These are phyloP conservation scores for Linderina pennispora DNA, from an alignment of 192 early-diverging fungal genomes.

Conservation along the genomic window DNA sequence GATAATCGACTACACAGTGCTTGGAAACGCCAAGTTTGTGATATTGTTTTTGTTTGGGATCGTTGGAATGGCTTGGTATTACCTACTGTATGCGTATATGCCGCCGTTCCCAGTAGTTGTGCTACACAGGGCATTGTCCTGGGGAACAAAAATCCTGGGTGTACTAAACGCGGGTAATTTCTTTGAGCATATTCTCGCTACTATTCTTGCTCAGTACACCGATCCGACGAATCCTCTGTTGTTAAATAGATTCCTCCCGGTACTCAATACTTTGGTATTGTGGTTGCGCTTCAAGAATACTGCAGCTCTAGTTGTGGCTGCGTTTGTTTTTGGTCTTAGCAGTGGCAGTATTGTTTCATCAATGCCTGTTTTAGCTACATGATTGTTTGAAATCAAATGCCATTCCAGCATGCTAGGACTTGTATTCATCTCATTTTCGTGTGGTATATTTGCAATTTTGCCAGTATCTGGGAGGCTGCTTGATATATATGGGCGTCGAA, in stretches of 20 bases:
- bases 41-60: constrained; percentile 15
- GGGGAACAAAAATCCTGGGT: constrained; percentile 28
- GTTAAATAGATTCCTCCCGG: background rate
- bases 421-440: constrained; percentile 11
- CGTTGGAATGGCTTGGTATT: constrained; percentile 13
- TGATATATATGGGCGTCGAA: constrained; percentile 25
- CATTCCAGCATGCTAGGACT: constrained; percentile 25
- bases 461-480: constrained; percentile 13
- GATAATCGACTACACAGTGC: constrained; percentile 9
- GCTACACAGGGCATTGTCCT: background rate
- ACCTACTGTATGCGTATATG: constrained; percentile 20
- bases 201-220: constrained; percentile 8
- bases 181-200: constrained; percentile 12
- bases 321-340: constrained; percentile 17
- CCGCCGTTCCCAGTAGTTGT: constrained; percentile 15
- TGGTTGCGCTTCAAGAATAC: constrained; percentile 25
- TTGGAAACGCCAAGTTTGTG: constrained; percentile 14
- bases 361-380: constrained; percentile 16
- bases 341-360: constrained; percentile 18
- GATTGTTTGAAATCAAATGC: constrained; percentile 18
- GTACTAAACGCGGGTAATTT: constrained; percentile 23
- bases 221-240: constrained; percentile 18
- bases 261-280: constrained; percentile 12
- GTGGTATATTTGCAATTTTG: constrained; percentile 10
- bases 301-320: constrained; percentile 6